Base-by-base conservation (phyloP, 768 basidiomycete species). In the Phylloporus arenicola region DNA sequence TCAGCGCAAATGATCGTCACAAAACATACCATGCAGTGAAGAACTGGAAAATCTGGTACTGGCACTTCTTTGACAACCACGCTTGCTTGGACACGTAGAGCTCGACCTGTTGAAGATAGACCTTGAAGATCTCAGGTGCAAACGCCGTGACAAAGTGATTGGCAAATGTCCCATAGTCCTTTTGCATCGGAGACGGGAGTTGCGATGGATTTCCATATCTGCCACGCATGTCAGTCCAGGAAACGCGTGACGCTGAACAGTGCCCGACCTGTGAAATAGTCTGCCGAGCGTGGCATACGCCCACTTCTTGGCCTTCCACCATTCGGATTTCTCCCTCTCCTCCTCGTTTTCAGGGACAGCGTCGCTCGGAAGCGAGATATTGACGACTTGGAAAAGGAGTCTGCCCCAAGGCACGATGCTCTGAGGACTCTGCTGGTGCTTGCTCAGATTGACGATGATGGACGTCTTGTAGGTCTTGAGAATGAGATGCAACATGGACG, bases 261-360 rank as follows among this genome's bases (percentile, higher is more conserved):
- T 12, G 45, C 4, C 63, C 6, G 48, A 84, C 79, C 86, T 77
- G 60, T 86, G 85, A 76, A 92, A 92, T 14, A 92, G 71, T 20
- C 83, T 74, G 31, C 87, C 86, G 8, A 95, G 72, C 33, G 81
- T 82, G n/a, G 77, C 80, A 62, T 85, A 92, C 1, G 92, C 88
- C 92, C 92, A 94, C 64, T 95, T 95, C 72, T 94, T 94, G 9
- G 86, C 79, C 63, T 84, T 86, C 87, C 90, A 91, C 92, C 92
- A 95, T 59, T 89, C 86, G 41, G 75, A 80, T 42, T 75, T 75
- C 70, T 92, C 89, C 31, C 87, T 74, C 14, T 86, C 86, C 6
- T 91, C 86, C 53, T 82, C 79, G 50, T 88, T 82, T 25, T 76
- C 80, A 2, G 88, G 84, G 0, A 91, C 77, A 19, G 74, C 77